Conservation (phyloP, 2,329 filamentous ascomycete species). For the Fusarium neocosmosporiellum region DNA sequence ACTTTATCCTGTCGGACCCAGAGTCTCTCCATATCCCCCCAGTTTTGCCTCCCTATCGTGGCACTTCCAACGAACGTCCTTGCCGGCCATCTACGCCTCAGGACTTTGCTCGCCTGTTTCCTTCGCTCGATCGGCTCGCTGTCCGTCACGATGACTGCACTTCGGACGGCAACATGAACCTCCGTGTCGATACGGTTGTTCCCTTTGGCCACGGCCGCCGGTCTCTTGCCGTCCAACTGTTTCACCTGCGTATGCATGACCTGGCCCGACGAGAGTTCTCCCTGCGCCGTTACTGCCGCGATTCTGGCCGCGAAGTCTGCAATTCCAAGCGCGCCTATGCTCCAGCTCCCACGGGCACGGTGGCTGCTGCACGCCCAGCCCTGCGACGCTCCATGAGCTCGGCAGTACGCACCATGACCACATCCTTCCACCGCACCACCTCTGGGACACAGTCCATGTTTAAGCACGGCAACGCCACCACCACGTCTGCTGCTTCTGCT, state of each 20-base stretch:
- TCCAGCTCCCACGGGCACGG: constrained; percentile 29
- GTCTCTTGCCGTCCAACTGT: constrained; percentile 79
- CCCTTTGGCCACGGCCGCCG: constrained; percentile 67
- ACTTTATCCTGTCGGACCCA: constrained; percentile 43
- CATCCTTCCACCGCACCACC: constrained; percentile 47
- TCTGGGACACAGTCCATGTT: constrained; percentile 38
- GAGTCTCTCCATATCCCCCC: constrained; percentile 57
- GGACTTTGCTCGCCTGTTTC: constrained; percentile 87
- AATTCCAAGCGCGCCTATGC: constrained; percentile 78
- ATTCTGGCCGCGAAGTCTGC: constrained; percentile 93
- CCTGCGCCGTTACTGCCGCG: constrained; percentile 88
- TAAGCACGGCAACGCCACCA: constrained; percentile 30
- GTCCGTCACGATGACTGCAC: constrained; percentile 94
- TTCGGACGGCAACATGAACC: constrained; percentile 94
- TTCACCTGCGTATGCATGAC: constrained; percentile 96
- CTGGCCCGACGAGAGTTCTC: constrained; percentile 88
- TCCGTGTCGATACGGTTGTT: constrained; percentile 85
- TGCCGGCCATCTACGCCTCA: constrained; percentile 82
- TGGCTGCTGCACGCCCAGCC: constrained; percentile 55
- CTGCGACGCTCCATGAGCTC: constrained; percentile 58
- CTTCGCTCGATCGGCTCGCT: constrained; percentile 81
- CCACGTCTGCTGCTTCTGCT: constrained; percentile 22
- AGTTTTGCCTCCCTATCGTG: constrained; percentile 66
- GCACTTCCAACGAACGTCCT: constrained; percentile 69
- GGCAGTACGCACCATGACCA: constrained; percentile 59